phyloP scores from a whole-genome alignment of 352 stramenopile species.

The Globisporangium canariense region DNA sequence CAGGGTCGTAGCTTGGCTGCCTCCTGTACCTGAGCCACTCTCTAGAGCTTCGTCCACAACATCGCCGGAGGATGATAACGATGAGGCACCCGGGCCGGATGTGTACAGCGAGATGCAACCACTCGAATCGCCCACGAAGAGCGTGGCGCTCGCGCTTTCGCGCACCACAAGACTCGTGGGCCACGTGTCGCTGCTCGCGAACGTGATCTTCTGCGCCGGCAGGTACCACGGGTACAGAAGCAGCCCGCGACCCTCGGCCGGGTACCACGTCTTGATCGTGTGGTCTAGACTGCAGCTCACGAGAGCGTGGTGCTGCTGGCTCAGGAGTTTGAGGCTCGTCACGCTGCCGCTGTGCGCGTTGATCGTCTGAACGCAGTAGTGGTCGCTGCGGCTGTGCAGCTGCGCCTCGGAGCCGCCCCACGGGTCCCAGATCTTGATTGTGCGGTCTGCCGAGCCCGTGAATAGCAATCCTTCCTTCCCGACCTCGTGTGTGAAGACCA shows the following conservation, averaged over 20 bases:
- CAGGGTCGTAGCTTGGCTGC: neutral
- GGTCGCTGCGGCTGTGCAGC: constrained; percentile 27
- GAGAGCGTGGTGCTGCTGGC: constrained; percentile 44
- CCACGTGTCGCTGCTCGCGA: constrained; percentile 52
- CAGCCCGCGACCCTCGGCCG: constrained; percentile 45
- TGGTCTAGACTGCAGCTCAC: constrained; percentile 70
- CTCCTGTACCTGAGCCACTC: neutral
- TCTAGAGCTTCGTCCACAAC: neutral
- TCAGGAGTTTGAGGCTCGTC: constrained; percentile 41
- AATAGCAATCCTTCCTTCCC: constrained; percentile 59
- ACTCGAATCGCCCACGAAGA: constrained; percentile 65
- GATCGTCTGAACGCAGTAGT: constrained; percentile 66
- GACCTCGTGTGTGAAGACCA: constrained; percentile 42
- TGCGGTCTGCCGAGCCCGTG: constrained; percentile 58
- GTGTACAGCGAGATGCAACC: constrained; percentile 64
- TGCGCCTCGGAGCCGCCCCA: constrained; percentile 42
- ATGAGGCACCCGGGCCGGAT: neutral
- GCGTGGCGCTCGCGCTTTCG: constrained; percentile 32
- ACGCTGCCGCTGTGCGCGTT: constrained; percentile 52
- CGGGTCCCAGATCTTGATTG: constrained; percentile 73
- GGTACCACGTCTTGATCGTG: constrained; percentile 68
- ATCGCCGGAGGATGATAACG: neutral
- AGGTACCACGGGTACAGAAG: constrained; percentile 72
- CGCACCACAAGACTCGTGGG: constrained; percentile 55
- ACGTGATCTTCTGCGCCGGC: constrained; percentile 49